Base-by-base conservation (phyloP, 1,284 basidiomycete species). In the Rhodotorula sp. region DNA sequence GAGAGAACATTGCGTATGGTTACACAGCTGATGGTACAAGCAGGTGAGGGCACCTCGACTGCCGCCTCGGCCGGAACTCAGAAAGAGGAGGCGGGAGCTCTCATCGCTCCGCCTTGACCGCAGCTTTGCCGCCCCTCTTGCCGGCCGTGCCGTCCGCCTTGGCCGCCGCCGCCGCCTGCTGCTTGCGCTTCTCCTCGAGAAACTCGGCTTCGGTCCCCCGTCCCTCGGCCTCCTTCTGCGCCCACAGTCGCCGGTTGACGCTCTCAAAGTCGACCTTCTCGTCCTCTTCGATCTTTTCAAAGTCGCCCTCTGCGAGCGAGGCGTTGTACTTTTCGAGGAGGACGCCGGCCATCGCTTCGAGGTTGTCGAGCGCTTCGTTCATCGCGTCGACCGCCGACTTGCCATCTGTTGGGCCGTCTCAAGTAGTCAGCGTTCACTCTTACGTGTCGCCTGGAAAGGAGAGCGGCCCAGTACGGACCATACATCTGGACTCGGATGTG, bases 401-500 rank as follows among this genome's bases (percentile, higher is more conserved):
- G 22, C 71, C 69, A 58, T 79, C 78, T 79, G 72, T 12, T 44
- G 17, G 15, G 17, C 15, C 37, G 37, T 42, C 37, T 42, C 37
- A 12, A 14, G n/a, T 12, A 17, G 6, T 17, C 37, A 12, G 10
- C 18, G 14, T 51, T 55, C 49, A 60, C 1, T 14, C 22, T 4
- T 30, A 10, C 4, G 15, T 14, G 7, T 18, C 33, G 29, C 12
- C 22, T 8, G 6, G 7, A 3, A 30, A 49, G 18, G 17, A 15
- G 18, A 29, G 48, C 15, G 14, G 37, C 6, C 6, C 18, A 18
- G 29, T 33, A 86, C 93, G 77, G 79, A 97, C 94, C 94, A 79
- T 95, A 95, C 95, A 98, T 99, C 86, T 98, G 95, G 72, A 99
- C 91, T 26, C 96, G 89, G 57, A 98, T 84, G 79, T 98, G 91